These are phyloP conservation scores for Pneumocystis wakefieldiae DNA, from an alignment of 1,139 yeast species.

Conservation along the genomic window DNA sequence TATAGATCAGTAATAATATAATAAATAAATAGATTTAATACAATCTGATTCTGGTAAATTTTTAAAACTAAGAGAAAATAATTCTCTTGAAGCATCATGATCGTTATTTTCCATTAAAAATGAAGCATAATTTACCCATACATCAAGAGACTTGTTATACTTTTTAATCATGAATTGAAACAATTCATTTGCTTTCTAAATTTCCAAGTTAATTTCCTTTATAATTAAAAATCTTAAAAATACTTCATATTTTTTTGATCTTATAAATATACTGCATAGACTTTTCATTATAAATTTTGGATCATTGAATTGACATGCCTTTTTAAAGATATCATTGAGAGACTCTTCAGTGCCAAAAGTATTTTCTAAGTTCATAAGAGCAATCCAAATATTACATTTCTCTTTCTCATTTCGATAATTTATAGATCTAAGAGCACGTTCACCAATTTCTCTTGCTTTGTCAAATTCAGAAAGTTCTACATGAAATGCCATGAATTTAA, in stretches of 20 bases:
- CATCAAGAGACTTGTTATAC: slow-evolving; percentile 45
- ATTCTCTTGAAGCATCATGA: slow-evolving; percentile 48
- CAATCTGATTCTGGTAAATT: slow-evolving; percentile 57
- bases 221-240: not conserved
- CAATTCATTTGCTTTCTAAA: slow-evolving; percentile 51
- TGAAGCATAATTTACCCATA: slow-evolving; percentile 71
- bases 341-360: slow-evolving; percentile 80
- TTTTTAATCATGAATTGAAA: slow-evolving; percentile 61
- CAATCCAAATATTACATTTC: slow-evolving; percentile 90
- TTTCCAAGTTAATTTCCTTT: slow-evolving; percentile 24
- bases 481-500: slow-evolving; percentile 97
- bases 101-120: slow-evolving; percentile 36
- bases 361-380: slow-evolving; percentile 81
- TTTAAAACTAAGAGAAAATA: slow-evolving; percentile 58
- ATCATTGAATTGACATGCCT: slow-evolving; percentile 85
- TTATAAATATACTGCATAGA: slow-evolving; percentile 7
- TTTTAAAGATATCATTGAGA: slow-evolving; percentile 62
- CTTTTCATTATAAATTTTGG: slow-evolving; percentile 24
- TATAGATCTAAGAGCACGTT: slow-evolving; percentile 81
- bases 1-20: not conserved
- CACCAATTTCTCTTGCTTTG: slow-evolving; percentile 84
- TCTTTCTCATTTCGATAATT: slow-evolving; percentile 86
- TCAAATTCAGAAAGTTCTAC: slow-evolving; percentile 85
- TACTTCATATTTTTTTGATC: slow-evolving; percentile 11
- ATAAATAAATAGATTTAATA: not conserved